Conservation (phyloP, 2,329 filamentous ascomycete genomes). For the Cladosporium sp. region DNA sequence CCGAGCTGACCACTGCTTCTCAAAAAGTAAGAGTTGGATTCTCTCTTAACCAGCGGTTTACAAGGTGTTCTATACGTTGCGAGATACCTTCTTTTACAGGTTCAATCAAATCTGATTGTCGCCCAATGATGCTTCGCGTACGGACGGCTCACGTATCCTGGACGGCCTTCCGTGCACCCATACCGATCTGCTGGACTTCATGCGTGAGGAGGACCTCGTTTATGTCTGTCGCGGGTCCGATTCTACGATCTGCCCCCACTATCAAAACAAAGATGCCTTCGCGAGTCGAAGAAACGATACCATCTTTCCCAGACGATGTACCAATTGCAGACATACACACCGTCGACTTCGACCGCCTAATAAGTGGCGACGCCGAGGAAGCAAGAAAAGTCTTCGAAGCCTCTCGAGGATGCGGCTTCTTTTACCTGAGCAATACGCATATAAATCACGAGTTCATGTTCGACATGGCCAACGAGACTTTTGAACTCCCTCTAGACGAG, state of each 20-base stretch:
- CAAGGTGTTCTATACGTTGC: neutral
- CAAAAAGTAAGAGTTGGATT: neutral
- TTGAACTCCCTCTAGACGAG: neutral
- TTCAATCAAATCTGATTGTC: no score
- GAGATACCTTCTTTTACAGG: neutral
- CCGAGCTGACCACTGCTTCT: neutral
- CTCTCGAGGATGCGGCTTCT: neutral
- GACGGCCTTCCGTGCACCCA: no score
- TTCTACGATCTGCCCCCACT: neutral
- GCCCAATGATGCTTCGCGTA: no score
- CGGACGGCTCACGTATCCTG: no score
- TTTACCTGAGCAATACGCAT: neutral
- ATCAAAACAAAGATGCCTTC: neutral
- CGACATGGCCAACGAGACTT: neutral
- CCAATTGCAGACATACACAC: neutral
- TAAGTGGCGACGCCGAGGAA: neutral
- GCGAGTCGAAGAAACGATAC: neutral
- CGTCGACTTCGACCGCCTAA: neutral
- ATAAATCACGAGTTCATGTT: neutral
- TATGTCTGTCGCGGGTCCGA: neutral
- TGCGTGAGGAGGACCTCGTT: neutral
- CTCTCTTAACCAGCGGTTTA: neutral
- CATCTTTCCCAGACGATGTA: neutral
- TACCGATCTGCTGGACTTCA: no score
- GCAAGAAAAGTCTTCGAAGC: neutral